Evolutionary conservation across 768 basidiomycete genomes (phyloP).

Genomic region (Jaapia argillacea): DNA sequence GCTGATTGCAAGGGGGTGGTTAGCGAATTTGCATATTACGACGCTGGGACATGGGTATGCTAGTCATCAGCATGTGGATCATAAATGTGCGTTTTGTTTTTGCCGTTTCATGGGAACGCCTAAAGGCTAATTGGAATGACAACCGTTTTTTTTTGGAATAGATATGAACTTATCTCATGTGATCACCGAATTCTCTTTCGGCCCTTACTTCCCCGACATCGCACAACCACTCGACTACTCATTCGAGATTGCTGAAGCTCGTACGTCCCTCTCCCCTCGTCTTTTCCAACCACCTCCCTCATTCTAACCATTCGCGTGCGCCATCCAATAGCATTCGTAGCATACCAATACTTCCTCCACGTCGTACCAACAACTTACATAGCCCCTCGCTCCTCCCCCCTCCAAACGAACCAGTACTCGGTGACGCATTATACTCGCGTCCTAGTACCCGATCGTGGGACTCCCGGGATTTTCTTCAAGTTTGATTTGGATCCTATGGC

Average conservation of each 20-base stretch:
- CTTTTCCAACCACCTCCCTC: too few relatives aligned
- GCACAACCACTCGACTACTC: constrained; percentile 90
- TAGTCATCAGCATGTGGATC: constrained; percentile 80
- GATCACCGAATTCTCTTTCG: constrained; percentile 95
- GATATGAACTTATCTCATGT: constrained; percentile 97
- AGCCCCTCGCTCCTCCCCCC: constrained; percentile 51
- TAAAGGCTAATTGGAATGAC: background rate
- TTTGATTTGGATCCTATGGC: constrained; percentile 90
- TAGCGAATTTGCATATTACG: constrained; percentile 89
- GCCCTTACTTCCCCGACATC: constrained; percentile 92
- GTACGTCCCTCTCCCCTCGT: constrained; percentile 32
- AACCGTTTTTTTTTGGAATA: too few relatives aligned
- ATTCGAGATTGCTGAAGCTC: constrained; percentile 60
- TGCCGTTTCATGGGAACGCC: background rate
- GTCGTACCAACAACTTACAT: constrained; percentile 95
- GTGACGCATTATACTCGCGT: constrained; percentile 86
- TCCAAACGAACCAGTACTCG: constrained; percentile 81
- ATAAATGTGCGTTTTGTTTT: constrained; percentile 71
- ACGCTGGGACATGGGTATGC: constrained; percentile 92
- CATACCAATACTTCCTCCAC: constrained; percentile 91
- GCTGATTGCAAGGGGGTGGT: background rate
- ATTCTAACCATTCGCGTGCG: constrained; percentile 4
- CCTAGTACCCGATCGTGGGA: constrained; percentile 64
- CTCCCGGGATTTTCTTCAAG: constrained; percentile 97
- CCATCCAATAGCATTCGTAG: constrained; percentile 87